Percentiles rank a stretch among this genome's conserved stretches.
phyloP scores from a whole-genome alignment of 106 monocot species.

The Dendrobium catenatum region DNA sequence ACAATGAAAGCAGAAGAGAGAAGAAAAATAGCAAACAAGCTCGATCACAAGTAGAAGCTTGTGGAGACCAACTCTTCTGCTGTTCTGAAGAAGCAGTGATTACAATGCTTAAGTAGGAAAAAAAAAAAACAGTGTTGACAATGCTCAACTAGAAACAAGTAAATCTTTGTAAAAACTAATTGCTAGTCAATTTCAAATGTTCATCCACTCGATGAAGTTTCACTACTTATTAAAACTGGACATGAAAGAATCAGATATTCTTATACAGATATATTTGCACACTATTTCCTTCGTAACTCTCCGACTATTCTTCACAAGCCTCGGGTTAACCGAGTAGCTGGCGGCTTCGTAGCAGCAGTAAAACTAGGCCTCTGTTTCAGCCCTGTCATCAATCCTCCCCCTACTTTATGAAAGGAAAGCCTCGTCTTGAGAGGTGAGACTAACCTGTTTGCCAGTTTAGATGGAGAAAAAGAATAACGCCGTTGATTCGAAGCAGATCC shows the following conservation, averaged over 20 bases:
- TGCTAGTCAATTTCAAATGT: background rate
- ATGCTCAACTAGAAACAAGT: too few species aligned
- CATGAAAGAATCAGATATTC: background rate
- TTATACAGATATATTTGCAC: background rate
- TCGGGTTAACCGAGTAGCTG: background rate
- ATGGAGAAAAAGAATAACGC: conserved; percentile 51
- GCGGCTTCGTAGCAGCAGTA: background rate
- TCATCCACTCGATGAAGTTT: background rate
- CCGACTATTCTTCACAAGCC: background rate
- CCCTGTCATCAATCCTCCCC: conserved; percentile 22
- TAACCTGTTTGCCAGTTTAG: conserved; percentile 57
- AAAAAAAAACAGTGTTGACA: too few species aligned
- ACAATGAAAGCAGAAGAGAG: too few species aligned
- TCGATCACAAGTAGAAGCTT: too few species aligned
- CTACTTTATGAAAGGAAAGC: conserved; percentile 25
- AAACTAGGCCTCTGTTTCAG: conserved; percentile 32
- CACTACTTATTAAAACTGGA: background rate
- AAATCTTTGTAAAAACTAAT: too few species aligned
- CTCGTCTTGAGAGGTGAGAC: conserved; percentile 61
- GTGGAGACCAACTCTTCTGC: too few species aligned
- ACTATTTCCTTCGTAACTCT: background rate
- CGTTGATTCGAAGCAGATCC: conserved; percentile 12
- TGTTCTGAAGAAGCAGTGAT: too few species aligned
- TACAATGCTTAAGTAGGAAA: too few species aligned
- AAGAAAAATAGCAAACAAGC: too few species aligned